These are phyloP conservation scores for Mortierella sp. DNA, from an alignment of 371 early-diverging fungal genomes.

Conservation along the genomic window DNA sequence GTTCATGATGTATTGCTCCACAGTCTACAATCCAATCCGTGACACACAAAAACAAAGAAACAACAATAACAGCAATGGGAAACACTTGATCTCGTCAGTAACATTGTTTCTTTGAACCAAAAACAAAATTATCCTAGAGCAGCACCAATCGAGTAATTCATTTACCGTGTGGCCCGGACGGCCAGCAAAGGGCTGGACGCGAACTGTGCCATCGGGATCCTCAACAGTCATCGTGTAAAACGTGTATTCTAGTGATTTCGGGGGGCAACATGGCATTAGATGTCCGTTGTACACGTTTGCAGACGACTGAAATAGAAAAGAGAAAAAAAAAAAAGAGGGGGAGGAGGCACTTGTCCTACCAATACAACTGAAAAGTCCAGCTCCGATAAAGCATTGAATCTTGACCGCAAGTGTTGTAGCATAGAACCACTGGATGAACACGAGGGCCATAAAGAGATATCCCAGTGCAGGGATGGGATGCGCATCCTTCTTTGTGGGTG, in stretches of 20 bases:
- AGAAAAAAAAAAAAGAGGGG: not conserved
- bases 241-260: slow-evolving; percentile 39
- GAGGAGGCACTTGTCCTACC: slow-evolving; percentile 13
- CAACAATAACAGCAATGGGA: no score
- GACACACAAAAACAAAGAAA: not conserved
- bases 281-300: no score
- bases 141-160: no score
- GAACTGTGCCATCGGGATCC: slow-evolving; percentile 45
- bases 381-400: slow-evolving; percentile 44
- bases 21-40: slow-evolving; percentile 19
- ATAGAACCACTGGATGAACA: slow-evolving; percentile 40
- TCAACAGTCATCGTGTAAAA: slow-evolving; percentile 54
- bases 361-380: slow-evolving; percentile 44
- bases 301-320: no score
- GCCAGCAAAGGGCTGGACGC: slow-evolving; percentile 43
- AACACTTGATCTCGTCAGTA: no score
- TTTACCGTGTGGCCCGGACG: slow-evolving; percentile 52
- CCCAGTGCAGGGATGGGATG: slow-evolving; percentile 46
- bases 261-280: no score
- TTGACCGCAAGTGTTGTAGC: slow-evolving; percentile 49
- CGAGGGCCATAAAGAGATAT: slow-evolving; percentile 39
- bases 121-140: no score
- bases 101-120: no score
- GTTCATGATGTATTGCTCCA: slow-evolving; percentile 53
- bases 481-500: slow-evolving; percentile 35